These are phyloP conservation scores for Cladophialophora exuberans DNA, from an alignment of 2,329 filamentous ascomycete species.

Conservation along the genomic window DNA sequence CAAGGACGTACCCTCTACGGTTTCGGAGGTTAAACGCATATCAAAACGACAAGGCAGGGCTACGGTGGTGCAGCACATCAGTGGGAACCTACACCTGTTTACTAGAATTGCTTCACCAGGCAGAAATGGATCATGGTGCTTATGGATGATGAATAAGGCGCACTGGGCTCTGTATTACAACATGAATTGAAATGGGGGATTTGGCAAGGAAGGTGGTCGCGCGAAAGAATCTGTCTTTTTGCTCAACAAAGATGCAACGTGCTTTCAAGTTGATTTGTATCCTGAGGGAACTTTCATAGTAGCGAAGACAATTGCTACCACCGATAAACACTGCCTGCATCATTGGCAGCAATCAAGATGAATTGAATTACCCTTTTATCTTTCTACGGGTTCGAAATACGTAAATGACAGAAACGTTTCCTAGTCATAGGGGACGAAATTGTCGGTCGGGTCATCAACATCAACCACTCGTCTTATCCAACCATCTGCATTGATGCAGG, in stretches of 20 bases:
- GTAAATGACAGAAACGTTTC: background rate
- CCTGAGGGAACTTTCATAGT: slow-evolving; percentile 1
- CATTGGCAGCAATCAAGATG: slow-evolving; percentile 11
- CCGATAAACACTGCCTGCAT: slow-evolving; percentile 16
- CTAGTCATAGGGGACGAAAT: no score
- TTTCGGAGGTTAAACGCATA: slow-evolving; percentile 73
- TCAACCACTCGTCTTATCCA: no score
- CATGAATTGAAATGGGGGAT: slow-evolving; percentile 16
- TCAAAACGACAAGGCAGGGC: no score
- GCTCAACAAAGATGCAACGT: slow-evolving; percentile 15
- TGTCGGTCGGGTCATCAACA: no score
- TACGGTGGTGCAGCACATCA: no score
- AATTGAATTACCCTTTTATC: background rate
- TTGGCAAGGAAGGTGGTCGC: background rate
- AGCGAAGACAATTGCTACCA: slow-evolving; percentile 17
- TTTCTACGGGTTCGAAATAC: background rate
- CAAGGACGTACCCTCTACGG: slow-evolving; percentile 75
- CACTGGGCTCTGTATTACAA: slow-evolving; percentile 19
- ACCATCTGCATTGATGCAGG: no score
- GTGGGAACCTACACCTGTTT: slow-evolving; percentile 15
- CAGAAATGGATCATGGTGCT: slow-evolving; percentile 27
- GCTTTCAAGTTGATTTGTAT: slow-evolving; percentile 13
- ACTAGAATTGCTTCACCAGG: slow-evolving; percentile 8
- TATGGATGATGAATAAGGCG: slow-evolving; percentile 27
- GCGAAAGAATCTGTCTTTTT: slow-evolving; percentile 14